Evolutionary conservation across 345 rosid genomes (phyloP).

Genomic region (Salix brachista): DNA sequence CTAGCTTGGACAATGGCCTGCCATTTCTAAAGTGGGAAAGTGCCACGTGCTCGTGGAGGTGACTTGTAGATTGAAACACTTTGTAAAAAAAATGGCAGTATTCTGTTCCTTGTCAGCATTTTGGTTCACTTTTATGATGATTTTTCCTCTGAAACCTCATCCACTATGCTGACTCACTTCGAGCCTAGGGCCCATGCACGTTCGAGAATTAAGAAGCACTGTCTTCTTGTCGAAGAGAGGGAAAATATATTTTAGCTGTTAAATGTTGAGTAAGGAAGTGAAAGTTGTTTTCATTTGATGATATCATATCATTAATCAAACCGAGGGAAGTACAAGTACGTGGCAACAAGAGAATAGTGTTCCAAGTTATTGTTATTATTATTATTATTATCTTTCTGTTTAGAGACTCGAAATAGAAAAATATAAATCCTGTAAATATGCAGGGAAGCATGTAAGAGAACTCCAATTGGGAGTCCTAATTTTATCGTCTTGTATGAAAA

Average conservation of each 20-base stretch:
- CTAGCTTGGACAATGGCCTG: not conserved
- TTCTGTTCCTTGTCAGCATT: constrained; percentile 21
- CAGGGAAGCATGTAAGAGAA: not conserved
- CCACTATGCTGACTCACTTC: constrained; percentile 30
- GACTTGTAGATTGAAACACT: not conserved
- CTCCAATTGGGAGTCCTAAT: not conserved
- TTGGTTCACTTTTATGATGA: not conserved
- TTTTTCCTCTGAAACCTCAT: not conserved
- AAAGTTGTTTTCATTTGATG: not conserved
- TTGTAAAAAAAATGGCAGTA: constrained; percentile 32
- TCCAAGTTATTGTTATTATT: not conserved
- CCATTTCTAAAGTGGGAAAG: constrained; percentile 10
- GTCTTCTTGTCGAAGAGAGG: not conserved
- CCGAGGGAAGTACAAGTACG: not conserved
- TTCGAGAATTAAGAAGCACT: constrained; percentile 9
- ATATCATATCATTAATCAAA: too few species aligned
- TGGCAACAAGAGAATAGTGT: not conserved
- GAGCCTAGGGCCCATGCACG: constrained; percentile 51
- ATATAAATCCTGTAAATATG: not conserved
- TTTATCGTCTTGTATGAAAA: not conserved
- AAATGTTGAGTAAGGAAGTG: not conserved
- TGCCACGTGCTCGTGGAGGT: not conserved
- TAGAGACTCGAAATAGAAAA: not conserved
- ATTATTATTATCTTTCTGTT: not conserved
- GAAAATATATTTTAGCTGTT: not conserved